Base-by-base conservation (phyloP, 1,284 basidiomycete genomes). In the Leccinum holopus region DNA sequence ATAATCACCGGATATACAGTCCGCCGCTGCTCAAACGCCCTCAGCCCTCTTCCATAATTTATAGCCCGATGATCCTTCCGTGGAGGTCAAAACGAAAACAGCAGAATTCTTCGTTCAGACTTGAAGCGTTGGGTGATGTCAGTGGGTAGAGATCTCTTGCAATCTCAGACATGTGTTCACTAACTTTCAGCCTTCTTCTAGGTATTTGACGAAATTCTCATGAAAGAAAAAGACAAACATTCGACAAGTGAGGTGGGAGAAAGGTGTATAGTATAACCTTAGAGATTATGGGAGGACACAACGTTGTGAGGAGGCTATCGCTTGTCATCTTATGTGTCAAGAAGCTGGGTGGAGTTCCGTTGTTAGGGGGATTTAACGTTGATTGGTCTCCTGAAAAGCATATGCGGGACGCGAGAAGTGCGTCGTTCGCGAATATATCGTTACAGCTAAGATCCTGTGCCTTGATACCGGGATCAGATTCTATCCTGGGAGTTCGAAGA, bases 301-400 rank as follows among this genome's bases (percentile, higher is more conserved):
- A 21, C 18, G 8, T 16, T 54, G 32, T 57, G 39, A 41, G 41
- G 25, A 61, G 12, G 25, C n/a, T 49, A 30, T 25, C 14, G 18
- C 44, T 39, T 37, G 37, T 58, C 18, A 51, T 39, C 51, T n/a
- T 51, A 44, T 55, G n/a, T n/a, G 58, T 67, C 54, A 55, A 16
- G 33, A 35, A 47, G 16, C 33, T 35, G 41, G 10, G n/a, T 14
- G 25, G 12, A 67, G 51, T 6, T 61, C 91, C 92, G 72, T 84
- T 97, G 67, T 86, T 97, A 69, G 84, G 84, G 65, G 92, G 93
- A 33, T 30, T 63, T 32, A 61, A 30, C 25, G 16, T 35, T 44
- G 39, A 61, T 56, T 55, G 41, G 37, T 57, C n/a, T 52, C 54
- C 57, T 59, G n/a, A 41, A 57, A 63, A 49, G 37, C 11, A 54